phyloP scores from a whole-genome alignment of 805 yeast species.

The Wickerhamiella musiphila region DNA sequence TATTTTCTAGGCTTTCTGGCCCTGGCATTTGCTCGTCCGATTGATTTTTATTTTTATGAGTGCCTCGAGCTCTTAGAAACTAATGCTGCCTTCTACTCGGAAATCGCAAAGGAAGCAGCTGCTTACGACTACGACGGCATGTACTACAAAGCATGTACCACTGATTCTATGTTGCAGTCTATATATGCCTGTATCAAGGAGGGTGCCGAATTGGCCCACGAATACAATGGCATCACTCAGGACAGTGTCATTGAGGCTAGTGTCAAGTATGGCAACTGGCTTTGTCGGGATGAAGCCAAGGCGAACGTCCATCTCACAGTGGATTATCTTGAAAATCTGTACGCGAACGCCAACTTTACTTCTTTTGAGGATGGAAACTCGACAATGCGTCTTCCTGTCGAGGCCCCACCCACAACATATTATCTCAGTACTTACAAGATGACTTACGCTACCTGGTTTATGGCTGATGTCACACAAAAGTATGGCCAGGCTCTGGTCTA shows the following conservation, averaged over 20 bases:
- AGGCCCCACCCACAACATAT: too few species aligned
- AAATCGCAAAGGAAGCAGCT: too few species aligned
- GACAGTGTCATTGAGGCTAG: neutral
- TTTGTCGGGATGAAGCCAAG: neutral
- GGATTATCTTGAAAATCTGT: neutral
- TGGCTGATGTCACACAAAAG: too few species aligned
- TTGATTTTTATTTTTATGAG: too few species aligned
- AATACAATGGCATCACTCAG: too few species aligned
- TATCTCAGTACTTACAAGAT: too few species aligned
- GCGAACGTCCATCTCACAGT: neutral
- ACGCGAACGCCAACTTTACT: neutral
- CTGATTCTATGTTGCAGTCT: neutral
- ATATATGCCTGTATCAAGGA: neutral
- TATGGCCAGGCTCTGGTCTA: conserved; percentile 5
- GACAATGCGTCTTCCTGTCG: neutral
- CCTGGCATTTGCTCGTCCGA: too few species aligned
- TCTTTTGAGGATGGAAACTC: neutral
- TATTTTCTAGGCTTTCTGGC: too few species aligned
- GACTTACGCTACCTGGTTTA: too few species aligned
- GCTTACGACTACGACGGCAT: neutral
- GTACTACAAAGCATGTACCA: neutral
- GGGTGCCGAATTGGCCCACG: neutral
- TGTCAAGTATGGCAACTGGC: neutral
- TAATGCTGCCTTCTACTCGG: too few species aligned
- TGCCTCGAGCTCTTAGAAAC: too few species aligned